Conservation (phyloP, 1,284 basidiomycete species). For the Papiliotrema terrestris region DNA sequence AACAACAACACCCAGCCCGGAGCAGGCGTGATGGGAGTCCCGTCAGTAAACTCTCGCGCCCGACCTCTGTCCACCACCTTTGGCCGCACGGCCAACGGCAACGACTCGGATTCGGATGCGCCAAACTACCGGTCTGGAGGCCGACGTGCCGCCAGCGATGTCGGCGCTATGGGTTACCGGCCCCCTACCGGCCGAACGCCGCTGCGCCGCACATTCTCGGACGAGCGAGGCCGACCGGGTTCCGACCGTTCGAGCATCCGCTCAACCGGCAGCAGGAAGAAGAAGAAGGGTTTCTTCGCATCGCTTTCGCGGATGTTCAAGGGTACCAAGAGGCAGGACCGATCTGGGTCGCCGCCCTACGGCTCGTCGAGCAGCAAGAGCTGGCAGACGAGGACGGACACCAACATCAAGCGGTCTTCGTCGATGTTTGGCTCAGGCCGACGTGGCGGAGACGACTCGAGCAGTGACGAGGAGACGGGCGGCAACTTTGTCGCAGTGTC, state of each 20-base stretch:
- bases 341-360: constrained; percentile 36
- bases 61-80: constrained; percentile 15
- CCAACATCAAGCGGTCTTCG: constrained; percentile 36
- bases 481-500: constrained; percentile 40
- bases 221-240: constrained; percentile 14
- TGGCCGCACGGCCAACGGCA: background rate
- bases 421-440: constrained; percentile 20
- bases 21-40: constrained; percentile 21
- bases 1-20: constrained; percentile 21
- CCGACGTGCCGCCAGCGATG: constrained; percentile 37
- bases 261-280: constrained; percentile 18
- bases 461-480: constrained; percentile 34
- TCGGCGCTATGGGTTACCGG: constrained; percentile 34
- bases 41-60: constrained; percentile 25
- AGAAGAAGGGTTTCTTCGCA: constrained; percentile 46
- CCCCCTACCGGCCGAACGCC: constrained; percentile 25
- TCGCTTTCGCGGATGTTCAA: constrained; percentile 45
- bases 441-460: constrained; percentile 31
- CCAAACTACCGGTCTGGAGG: constrained; percentile 15
- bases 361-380: constrained; percentile 15
- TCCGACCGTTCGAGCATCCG: constrained; percentile 35
- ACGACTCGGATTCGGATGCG: constrained; percentile 17
- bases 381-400: constrained; percentile 46
- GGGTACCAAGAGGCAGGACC: constrained; percentile 16
- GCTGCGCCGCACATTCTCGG: constrained; percentile 38